A percentile compares a stretch with the other conserved stretches of the same genome.
phyloP scores from a whole-genome alignment of 2,329 filamentous ascomycete species.

The Colletotrichum sp. region DNA sequence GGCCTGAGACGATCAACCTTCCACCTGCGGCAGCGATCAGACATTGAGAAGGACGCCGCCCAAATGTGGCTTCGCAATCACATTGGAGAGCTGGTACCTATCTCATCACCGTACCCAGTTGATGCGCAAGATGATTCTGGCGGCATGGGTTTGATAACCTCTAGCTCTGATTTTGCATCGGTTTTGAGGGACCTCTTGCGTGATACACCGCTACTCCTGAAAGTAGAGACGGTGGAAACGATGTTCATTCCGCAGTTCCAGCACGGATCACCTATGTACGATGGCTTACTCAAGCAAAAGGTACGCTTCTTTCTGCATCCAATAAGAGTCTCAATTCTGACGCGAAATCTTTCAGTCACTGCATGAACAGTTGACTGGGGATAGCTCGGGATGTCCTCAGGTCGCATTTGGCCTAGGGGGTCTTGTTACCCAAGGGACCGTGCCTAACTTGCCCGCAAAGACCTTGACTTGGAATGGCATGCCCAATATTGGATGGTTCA shows the following conservation, averaged over 20 bases:
- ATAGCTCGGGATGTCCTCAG: neutral
- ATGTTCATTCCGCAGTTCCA: neutral
- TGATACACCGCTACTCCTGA: neutral
- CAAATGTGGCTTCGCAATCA: neutral
- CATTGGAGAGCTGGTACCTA: neutral
- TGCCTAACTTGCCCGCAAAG: neutral
- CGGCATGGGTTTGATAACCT: neutral
- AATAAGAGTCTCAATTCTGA: neutral
- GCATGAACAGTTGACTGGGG: neutral
- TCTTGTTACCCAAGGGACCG: neutral
- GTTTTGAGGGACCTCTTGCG: neutral
- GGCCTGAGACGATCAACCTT: neutral
- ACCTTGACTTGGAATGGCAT: neutral
- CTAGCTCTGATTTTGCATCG: neutral
- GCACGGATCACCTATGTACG: neutral
- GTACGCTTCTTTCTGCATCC: neutral
- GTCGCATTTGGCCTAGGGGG: neutral
- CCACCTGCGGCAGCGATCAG: neutral
- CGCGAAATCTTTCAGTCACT: neutral
- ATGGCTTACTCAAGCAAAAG: neutral
- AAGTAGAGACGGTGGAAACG: neutral
- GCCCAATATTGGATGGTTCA: neutral
- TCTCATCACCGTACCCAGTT: neutral
- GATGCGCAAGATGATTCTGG: neutral
- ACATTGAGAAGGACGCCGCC: neutral